Percentiles rank a stretch among this genome's conserved stretches.
These are phyloP conservation scores for Alternaria sp. DNA, from an alignment of 2,329 filamentous ascomycete genomes.

Conservation along the genomic window DNA sequence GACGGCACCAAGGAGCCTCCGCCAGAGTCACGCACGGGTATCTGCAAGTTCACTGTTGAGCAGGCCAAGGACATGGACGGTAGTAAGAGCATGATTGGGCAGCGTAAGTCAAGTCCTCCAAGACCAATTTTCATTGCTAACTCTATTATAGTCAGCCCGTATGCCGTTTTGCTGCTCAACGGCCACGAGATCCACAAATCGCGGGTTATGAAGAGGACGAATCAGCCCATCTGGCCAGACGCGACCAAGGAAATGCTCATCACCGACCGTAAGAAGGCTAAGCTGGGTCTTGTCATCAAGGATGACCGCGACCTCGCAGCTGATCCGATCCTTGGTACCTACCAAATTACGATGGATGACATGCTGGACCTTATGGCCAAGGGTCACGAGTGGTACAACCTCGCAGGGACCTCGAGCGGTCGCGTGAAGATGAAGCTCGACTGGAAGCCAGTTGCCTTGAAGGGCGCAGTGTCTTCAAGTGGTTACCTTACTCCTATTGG, in stretches of 20 bases:
- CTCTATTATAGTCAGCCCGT: conserved; percentile 72
- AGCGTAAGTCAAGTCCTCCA: conserved; percentile 49
- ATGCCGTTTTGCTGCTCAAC: conserved; percentile 86
- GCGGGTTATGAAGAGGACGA: conserved; percentile 93
- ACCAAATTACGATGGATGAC: conserved; percentile 94
- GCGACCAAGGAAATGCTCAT: conserved; percentile 93
- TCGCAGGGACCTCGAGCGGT: conserved; percentile 80
- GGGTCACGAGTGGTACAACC: conserved; percentile 95
- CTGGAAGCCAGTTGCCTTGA: conserved; percentile 93
- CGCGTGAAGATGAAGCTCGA: conserved; percentile 89
- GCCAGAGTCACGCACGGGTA: conserved; percentile 91
- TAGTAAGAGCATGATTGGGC: conserved; percentile 88
- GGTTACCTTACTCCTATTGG: conserved; percentile 94
- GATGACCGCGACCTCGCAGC: conserved; percentile 86
- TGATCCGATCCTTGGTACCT: conserved; percentile 87
- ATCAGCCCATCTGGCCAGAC: conserved; percentile 96
- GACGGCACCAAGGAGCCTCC: conserved; percentile 82
- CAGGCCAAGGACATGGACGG: conserved; percentile 96
- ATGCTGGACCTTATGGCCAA: conserved; percentile 90
- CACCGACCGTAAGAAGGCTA: conserved; percentile 89
- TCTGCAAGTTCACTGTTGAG: conserved; percentile 90
- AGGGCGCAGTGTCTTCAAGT: conserved; percentile 77
- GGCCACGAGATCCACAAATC: conserved; percentile 89
- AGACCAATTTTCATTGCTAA: too few relatives aligned
- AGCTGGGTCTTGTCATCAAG: conserved; percentile 90